Evolutionary conservation across 257 asterid genomes (phyloP), one percentile per base, ranked within the genome.

Genomic region (Nyctanthes arbortristis): DNA sequence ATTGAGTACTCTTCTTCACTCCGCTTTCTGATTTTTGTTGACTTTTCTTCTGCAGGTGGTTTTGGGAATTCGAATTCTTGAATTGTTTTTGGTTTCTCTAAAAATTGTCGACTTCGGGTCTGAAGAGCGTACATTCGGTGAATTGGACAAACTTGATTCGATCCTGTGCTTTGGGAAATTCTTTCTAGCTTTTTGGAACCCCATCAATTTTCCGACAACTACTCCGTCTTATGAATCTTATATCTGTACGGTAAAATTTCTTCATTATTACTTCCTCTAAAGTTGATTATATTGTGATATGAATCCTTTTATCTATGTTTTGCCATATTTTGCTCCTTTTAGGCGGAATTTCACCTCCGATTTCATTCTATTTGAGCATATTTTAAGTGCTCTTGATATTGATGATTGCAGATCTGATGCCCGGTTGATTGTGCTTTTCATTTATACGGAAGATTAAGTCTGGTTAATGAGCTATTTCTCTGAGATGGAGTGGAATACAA

Each of bases 401-500:
- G 37, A 28, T 58, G 37, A 24, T 68, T 54, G 71, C 83, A 63
- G 82, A 75, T 81, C 75, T 68, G 47, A 69, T 39, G 29, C 64
- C 63, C 31, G 32, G 75, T 82, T 69, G 73, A 64, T 73, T 70
- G 78, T 74, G 79, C 76, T 55, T 71, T 73, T 39, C 22, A 55
- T 69, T 74, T 58, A 65, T 78, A 43, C 65, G 81, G 39, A 40
- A 31, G 60, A 70, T 74, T 69, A 62, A 72, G 54, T 75, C 68
- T 33, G 28, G 54, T 69, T 52, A 22, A 74, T 73, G 84, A 80
- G 74, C 73, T 73, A 64, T 47, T 72, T 72, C 16, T 43, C 82
- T 65, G 89, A 79, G 82, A 91, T 89, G 94, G 97, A 91, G 83
- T 87, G 91, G 89, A 83, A 68, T 77, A 64, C 85, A 3, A 87